Conservation (phyloP, 805 yeast species). For the Sporopachydermia quercuum region DNA sequence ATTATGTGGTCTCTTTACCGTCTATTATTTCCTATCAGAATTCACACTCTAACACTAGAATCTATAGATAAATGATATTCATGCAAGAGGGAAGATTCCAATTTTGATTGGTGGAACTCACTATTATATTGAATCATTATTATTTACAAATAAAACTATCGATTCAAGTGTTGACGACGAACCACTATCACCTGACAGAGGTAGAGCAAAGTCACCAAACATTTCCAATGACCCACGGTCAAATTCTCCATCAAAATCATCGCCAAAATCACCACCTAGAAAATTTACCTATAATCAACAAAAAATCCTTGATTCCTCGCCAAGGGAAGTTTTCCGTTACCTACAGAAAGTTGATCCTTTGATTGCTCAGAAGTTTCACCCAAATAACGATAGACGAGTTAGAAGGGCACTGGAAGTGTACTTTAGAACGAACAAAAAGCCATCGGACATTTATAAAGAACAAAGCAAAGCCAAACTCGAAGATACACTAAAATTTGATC, state of each 20-base stretch:
- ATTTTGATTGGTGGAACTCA: constrained; percentile 94
- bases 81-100: constrained; percentile 56
- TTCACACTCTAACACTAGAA: constrained; percentile 3
- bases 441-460: constrained; percentile 68
- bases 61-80: constrained; percentile 44
- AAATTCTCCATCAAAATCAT: constrained; percentile 4
- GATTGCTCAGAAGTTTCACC: constrained; percentile 75
- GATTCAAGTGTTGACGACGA: constrained; percentile 15
- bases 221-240: constrained; percentile 2
- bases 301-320: constrained; percentile 32
- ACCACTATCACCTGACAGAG: constrained; percentile 4
- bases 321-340: constrained; percentile 25
- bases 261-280: constrained; percentile 4
- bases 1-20: too few relatives aligned
- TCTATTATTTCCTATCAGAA: neutral
- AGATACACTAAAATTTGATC: constrained; percentile 38
- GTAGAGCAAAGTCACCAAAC: constrained; percentile 6
- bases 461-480: constrained; percentile 24
- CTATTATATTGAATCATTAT: constrained; percentile 68
- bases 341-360: constrained; percentile 49
- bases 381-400: constrained; percentile 71
- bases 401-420: constrained; percentile 71
- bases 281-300: constrained; percentile 18
- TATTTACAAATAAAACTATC: constrained; percentile 57
- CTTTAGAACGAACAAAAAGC: constrained; percentile 45